Percentiles rank a stretch among this genome's conserved stretches.
These are phyloP conservation scores for Hypoxylon crocopeplum DNA, from an alignment of 495 filamentous ascomycete genomes.

Conservation along the genomic window DNA sequence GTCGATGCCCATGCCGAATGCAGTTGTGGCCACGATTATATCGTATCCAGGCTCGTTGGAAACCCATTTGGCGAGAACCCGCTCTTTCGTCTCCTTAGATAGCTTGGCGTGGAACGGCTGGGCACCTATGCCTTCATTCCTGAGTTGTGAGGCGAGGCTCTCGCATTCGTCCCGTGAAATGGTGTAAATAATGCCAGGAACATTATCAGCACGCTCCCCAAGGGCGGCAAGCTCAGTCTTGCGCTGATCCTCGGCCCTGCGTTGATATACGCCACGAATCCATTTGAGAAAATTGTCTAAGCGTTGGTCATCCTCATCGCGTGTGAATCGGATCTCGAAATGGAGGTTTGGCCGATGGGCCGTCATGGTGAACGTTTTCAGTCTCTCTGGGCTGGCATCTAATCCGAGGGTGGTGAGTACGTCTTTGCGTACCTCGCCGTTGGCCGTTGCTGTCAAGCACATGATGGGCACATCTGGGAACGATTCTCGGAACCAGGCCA, in stretches of 20 bases:
- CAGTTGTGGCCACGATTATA: conserved; percentile 92
- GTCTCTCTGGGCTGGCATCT: conserved; percentile 52
- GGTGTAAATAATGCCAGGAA: conserved; percentile 91
- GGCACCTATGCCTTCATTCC: conserved; percentile 68
- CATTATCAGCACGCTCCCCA: conserved; percentile 62
- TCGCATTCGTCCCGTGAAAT: conserved; percentile 80
- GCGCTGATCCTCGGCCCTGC: conserved; percentile 60
- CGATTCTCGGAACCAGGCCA: conserved; percentile 84
- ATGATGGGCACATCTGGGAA: conserved; percentile 88
- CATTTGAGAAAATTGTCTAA: conserved; percentile 73
- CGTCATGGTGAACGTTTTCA: conserved; percentile 81
- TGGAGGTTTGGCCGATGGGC: conserved; percentile 86
- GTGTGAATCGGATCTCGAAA: conserved; percentile 89
- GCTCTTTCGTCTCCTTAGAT: conserved; percentile 65
- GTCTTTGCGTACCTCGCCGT: conserved; percentile 76
- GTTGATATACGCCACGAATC: conserved; percentile 71
- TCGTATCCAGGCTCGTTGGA: conserved; percentile 76
- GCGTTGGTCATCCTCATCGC: conserved; percentile 73
- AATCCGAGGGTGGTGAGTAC: conserved; percentile 78
- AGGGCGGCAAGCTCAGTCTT: conserved; percentile 56
- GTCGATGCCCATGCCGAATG: conserved; percentile 98
- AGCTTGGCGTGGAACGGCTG: conserved; percentile 76
- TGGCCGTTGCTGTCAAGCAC: conserved; percentile 90
- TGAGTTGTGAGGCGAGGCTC: conserved; percentile 68
- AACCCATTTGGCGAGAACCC: conserved; percentile 75